These are phyloP conservation scores for Rhinocladiella similis DNA, from an alignment of 2,329 filamentous ascomycete genomes.

Conservation along the genomic window DNA sequence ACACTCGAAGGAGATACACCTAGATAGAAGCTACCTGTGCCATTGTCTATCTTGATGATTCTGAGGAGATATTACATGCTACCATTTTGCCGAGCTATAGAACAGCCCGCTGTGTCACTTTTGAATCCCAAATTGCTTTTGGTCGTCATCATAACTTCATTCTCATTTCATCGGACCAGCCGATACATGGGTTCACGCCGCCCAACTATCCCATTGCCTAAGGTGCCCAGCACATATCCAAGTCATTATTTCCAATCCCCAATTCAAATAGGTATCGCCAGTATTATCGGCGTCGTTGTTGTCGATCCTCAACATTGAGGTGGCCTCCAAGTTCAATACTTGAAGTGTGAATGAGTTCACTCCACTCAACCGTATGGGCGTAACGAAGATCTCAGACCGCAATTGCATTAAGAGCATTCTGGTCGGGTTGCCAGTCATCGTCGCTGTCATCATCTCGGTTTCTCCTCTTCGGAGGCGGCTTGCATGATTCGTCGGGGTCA, in stretches of 20 bases:
- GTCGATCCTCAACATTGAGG: background rate
- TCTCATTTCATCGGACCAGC: slow-evolving; percentile 2
- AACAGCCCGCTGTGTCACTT: no score
- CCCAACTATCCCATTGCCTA: background rate
- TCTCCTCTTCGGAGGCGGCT: slow-evolving; percentile 5
- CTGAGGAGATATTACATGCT: background rate
- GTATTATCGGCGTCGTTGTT: background rate
- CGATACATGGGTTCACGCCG: background rate
- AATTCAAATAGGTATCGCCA: background rate
- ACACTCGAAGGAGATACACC: slow-evolving; percentile 26
- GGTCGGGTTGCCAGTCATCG: slow-evolving; percentile 9
- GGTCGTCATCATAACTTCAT: no score
- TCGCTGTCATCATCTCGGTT: slow-evolving; percentile 14
- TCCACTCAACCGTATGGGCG: background rate
- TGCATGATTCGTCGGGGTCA: background rate
- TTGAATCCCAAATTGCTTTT: no score
- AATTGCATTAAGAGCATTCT: background rate
- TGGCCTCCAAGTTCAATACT: background rate
- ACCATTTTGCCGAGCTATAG: no score
- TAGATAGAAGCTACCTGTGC: slow-evolving; percentile 6
- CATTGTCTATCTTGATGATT: background rate
- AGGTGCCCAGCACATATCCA: background rate
- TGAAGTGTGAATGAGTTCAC: background rate
- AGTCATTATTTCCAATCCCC: background rate
- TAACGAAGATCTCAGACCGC: background rate